phyloP scores from a whole-genome alignment of 1,139 yeast genomes.

The Pichia sp. region DNA sequence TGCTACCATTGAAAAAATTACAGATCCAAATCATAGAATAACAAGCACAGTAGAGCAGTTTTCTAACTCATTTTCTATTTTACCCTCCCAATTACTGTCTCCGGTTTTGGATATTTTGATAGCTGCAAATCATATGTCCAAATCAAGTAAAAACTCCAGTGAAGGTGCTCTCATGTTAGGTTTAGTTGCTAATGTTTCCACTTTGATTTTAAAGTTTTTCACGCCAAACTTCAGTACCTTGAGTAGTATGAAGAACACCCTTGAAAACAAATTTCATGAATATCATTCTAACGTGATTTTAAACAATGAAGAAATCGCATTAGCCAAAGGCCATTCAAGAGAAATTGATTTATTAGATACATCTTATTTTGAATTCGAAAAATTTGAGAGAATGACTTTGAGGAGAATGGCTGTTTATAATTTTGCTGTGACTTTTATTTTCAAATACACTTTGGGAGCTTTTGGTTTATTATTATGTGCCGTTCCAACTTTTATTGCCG shows the following conservation, averaged over 20 bases:
- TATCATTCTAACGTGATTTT: slow-evolving; percentile 75
- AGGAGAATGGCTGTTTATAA: slow-evolving; percentile 70
- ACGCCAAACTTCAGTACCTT: slow-evolving; percentile 89
- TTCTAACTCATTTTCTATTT: slow-evolving; percentile 59
- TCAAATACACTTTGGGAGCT: slow-evolving; percentile 94
- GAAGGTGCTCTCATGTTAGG: slow-evolving; percentile 85
- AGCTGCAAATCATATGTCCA: slow-evolving; percentile 75
- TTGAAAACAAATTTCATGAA: slow-evolving; percentile 81
- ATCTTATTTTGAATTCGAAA: slow-evolving; percentile 73
- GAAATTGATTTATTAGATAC: slow-evolving; percentile 75
- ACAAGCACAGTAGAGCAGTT: slow-evolving; percentile 74
- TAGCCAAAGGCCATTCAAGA: slow-evolving; percentile 71
- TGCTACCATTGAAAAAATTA: slow-evolving; percentile 23
- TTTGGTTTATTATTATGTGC: slow-evolving; percentile 85
- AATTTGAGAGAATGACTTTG: slow-evolving; percentile 70
- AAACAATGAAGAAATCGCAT: slow-evolving; percentile 81
- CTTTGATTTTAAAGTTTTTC: slow-evolving; percentile 60
- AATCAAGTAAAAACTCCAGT: slow-evolving; percentile 66
- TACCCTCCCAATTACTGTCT: slow-evolving; percentile 82
- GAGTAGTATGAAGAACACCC: slow-evolving; percentile 67
- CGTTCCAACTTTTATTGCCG: slow-evolving; percentile 75
- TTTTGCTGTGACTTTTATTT: slow-evolving; percentile 74
- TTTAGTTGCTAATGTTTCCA: slow-evolving; percentile 71
- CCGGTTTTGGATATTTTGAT: slow-evolving; percentile 76
- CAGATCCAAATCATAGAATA: slow-evolving; percentile 77